Base-by-base conservation (phyloP, 768 basidiomycete species). In the Chalciporus piperatus region DNA sequence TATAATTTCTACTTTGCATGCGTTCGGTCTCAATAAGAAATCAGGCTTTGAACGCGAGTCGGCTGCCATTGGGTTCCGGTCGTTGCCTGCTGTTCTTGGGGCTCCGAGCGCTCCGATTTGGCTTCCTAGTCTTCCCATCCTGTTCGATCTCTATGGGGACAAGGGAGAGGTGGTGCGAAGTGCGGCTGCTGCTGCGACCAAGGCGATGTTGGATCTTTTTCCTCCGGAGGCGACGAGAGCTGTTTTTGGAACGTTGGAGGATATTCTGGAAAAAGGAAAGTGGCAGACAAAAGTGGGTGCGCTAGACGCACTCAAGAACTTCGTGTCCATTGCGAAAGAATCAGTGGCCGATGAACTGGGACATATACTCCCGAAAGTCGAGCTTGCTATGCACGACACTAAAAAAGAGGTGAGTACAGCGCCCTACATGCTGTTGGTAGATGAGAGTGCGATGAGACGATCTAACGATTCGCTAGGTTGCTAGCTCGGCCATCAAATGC, bases 281-380 rank as follows among this genome's bases (percentile, higher is more conserved):
- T 98, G 96, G 96, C 81, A 86, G 57, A 83, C 87, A 51, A 98
- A 98, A 76, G 87, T 97, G n/a, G 93, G 89, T 14, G 91, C 85
- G 7, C 73, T 98, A 28, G 93, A 97, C 59, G 83, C 92, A 3
- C 80, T 98, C 65, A 91, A 84, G 65, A 72, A 68, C 40, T 85
- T 93, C 56, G 87, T 87, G 27, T 74, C 74, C 39, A 74, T 81
- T 14, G 87, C 89, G 46, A 79, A 78, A 55, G 87, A 87, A 48
- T 76, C 78, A 39, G 88, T 97, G 45, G 93, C 92, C n/a, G 79
- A 82, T 28, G 85, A 95, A 63, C 74, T 98, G 33, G 94, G 83
- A 14, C 73, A 75, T 10, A 82, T 90, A 41, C 80, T 98, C 42
- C 95, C 95, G 17, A 86, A 83, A 61, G 84, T 98, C 12, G 93